A percentile compares a stretch with the other conserved stretches of the same genome.
These are phyloP conservation scores for Thielaviopsis euricoi DNA, from an alignment of 2,329 filamentous ascomycete species.

Conservation along the genomic window DNA sequence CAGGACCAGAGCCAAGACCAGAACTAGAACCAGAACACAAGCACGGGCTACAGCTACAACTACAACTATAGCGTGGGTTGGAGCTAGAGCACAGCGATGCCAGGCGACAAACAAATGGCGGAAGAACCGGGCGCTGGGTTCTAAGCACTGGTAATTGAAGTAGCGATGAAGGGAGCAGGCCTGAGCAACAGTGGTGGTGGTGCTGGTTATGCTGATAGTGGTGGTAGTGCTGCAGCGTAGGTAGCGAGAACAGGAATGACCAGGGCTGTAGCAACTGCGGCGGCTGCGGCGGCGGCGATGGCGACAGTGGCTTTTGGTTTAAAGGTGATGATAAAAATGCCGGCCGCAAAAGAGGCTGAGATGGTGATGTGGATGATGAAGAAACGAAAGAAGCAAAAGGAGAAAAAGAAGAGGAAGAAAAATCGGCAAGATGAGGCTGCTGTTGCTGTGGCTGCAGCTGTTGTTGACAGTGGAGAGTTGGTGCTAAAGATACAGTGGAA, in stretches of 20 bases:
- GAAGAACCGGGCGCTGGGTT: conserved; percentile 6
- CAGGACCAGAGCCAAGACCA: background rate
- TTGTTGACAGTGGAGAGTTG: too few relatives aligned
- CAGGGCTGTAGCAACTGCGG: conserved; percentile 19
- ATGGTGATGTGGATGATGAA: background rate
- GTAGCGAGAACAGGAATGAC: conserved; percentile 5
- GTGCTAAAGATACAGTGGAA: background rate
- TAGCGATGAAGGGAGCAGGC: background rate
- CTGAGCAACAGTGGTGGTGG: conserved; percentile 1
- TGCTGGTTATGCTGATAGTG: background rate
- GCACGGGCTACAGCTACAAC: background rate
- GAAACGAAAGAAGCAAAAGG: background rate
- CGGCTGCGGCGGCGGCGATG: conserved; percentile 11
- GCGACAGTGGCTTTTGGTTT: conserved; percentile 11
- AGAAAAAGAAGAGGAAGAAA: background rate
- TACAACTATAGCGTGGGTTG: background rate
- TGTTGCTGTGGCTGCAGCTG: too few relatives aligned
- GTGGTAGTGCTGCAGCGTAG: background rate
- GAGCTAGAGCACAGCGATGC: background rate
- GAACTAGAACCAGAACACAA: background rate
- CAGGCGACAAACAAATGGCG: conserved; percentile 7
- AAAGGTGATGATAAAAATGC: background rate
- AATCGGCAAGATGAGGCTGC: background rate
- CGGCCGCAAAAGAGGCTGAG: background rate
- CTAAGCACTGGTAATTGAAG: background rate